A percentile compares a stretch with the other conserved stretches of the same genome.
Conservation (phyloP, 2,329 filamentous ascomycete genomes). For the Escovopsis sp. region DNA sequence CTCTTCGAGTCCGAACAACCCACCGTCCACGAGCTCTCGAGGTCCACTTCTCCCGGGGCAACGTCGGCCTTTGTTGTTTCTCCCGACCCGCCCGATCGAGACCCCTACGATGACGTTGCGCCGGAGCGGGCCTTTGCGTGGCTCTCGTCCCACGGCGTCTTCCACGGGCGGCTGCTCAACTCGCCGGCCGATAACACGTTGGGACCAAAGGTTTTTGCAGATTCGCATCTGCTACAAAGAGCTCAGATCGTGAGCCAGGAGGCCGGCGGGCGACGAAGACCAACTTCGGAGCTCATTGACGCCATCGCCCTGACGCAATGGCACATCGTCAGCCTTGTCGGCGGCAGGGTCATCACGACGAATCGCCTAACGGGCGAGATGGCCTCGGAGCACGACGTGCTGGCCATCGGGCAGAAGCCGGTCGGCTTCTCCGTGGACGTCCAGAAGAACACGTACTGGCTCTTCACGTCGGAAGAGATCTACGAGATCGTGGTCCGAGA, state of each 20-base stretch:
- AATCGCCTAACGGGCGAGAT: conserved; percentile 77
- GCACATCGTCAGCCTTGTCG: conserved; percentile 76
- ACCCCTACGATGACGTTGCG: conserved; percentile 42
- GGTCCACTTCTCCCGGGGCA: conserved; percentile 35
- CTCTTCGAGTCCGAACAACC: conserved; percentile 82
- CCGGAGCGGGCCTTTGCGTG: conserved; percentile 73
- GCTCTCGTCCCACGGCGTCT: conserved; percentile 76
- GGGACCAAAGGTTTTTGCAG: conserved; percentile 60
- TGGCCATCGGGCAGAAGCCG: conserved; percentile 63
- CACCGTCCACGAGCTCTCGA: conserved; percentile 55
- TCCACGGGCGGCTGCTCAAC: conserved; percentile 65
- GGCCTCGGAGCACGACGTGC: conserved; percentile 75
- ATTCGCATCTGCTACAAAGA: conserved; percentile 62
- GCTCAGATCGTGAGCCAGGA: conserved; percentile 59
- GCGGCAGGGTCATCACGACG: conserved; percentile 67
- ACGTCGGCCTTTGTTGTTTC: conserved; percentile 57
- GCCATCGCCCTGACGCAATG: conserved; percentile 83
- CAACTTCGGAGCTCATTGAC: conserved; percentile 57
- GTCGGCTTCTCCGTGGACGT: conserved; percentile 79
- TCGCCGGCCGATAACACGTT: conserved; percentile 45
- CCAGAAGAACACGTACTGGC: conserved; percentile 95
- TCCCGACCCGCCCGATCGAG: conserved; percentile 50
- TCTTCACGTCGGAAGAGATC: conserved; percentile 82
- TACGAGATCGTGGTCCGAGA: conserved; percentile 86
- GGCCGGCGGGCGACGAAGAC: conserved; percentile 46